These are phyloP conservation scores for Lophiotrema nucula DNA, from an alignment of 495 filamentous ascomycete genomes.

Conservation along the genomic window DNA sequence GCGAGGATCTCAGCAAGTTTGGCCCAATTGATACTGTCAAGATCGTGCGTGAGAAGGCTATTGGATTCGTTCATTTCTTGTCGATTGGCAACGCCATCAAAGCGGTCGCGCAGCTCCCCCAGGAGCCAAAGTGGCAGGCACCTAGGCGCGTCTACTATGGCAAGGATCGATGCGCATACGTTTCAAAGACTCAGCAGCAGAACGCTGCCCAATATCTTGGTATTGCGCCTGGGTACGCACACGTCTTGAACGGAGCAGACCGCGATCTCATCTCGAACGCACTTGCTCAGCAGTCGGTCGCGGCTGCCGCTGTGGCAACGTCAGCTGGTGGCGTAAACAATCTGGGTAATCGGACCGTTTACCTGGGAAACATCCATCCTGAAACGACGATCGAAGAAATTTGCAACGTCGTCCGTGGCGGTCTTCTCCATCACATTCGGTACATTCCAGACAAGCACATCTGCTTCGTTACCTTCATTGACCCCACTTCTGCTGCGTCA, in stretches of 20 bases:
- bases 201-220: constrained; percentile 98
- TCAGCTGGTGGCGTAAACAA: constrained; percentile 96
- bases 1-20: constrained; percentile 95
- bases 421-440: constrained; percentile 84
- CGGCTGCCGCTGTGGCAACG: constrained; percentile 93
- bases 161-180: constrained; percentile 96
- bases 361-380: constrained; percentile 97
- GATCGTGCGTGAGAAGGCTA: constrained; percentile 96
- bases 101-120: constrained; percentile 93
- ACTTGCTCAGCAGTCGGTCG: constrained; percentile 94
- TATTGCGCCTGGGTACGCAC: constrained; percentile 95
- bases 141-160: constrained; percentile 96
- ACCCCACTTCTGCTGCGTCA: constrained; percentile 94
- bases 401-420: constrained; percentile 44
- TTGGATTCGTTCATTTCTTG: constrained; percentile 96
- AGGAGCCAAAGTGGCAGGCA: constrained; percentile 94
- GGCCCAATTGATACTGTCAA: constrained; percentile 96
- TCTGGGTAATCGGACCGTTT: constrained; percentile 94
- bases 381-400: constrained; percentile 99
- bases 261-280: constrained; percentile 94
- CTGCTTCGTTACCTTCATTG: constrained; percentile 99
- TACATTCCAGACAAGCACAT: constrained; percentile 99
- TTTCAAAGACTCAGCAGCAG: constrained; percentile 99
- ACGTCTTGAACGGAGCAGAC: constrained; percentile 92
- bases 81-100: constrained; percentile 98